Evolutionary conservation across 208 protist genomes (phyloP).

Genomic region (Entamoeba dispar): DNA sequence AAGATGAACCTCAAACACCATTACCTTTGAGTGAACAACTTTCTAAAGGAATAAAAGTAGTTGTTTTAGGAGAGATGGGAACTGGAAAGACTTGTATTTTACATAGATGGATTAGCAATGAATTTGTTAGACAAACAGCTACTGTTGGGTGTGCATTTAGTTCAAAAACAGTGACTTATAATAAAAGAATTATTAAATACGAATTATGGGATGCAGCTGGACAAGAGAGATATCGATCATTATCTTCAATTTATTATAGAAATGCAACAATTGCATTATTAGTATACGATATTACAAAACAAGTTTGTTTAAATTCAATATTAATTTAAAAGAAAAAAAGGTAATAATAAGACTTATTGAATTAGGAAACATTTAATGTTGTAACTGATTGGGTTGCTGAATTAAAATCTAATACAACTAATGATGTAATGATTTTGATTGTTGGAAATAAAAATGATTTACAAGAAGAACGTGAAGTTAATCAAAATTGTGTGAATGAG

Average conservation of each 20-base stretch:
- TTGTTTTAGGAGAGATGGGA: neutral
- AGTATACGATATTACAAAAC: slow-evolving; percentile 29
- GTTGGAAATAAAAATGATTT: slow-evolving; percentile 7
- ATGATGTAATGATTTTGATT: neutral
- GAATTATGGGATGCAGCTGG: slow-evolving; percentile 2
- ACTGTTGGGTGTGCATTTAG: neutral
- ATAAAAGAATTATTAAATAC: neutral
- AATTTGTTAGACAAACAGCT: neutral
- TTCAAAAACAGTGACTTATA: neutral
- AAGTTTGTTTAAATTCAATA: neutral
- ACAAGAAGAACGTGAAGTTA: neutral
- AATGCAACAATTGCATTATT: slow-evolving; percentile 21
- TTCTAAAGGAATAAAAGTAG: neutral
- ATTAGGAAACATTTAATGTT: neutral
- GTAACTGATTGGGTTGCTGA: neutral
- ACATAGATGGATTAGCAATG: neutral
- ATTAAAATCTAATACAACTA: neutral
- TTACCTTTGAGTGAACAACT: neutral
- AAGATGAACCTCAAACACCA: neutral
- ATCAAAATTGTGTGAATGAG: neutral
- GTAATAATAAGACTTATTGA: no score
- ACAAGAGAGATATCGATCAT: slow-evolving; percentile 6
- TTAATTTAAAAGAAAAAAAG: neutral
- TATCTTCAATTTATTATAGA: slow-evolving; percentile 15
- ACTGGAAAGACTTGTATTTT: neutral